Evolutionary conservation across 2,329 filamentous ascomycete species (phyloP).

Genomic region (Microsporum audouinii): DNA sequence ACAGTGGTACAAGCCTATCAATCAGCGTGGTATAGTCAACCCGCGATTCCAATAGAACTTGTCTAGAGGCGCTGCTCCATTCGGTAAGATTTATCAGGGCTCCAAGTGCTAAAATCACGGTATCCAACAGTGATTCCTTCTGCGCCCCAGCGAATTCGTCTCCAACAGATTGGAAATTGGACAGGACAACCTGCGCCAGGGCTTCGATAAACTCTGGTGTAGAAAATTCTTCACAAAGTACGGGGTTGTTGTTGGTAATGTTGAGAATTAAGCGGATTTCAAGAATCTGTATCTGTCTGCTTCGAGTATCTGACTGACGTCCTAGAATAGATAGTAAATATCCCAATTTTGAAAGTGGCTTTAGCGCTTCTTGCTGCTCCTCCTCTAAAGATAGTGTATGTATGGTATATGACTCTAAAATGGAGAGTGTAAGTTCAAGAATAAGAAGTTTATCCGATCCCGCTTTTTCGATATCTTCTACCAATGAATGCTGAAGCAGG

Average conservation of each 20-base stretch:
- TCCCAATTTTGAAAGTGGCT: constrained; percentile 27
- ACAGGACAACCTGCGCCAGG: constrained; percentile 28
- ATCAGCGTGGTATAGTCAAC: constrained; percentile 31
- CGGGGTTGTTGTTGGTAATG: constrained; percentile 67
- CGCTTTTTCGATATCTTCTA: constrained; percentile 7
- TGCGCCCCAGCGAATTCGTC: constrained; percentile 28
- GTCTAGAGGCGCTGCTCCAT: constrained; percentile 54
- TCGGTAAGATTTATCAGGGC: constrained; percentile 82
- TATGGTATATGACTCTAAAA: constrained; percentile 30
- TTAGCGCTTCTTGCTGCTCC: constrained; percentile 21
- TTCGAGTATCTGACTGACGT: constrained; percentile 12
- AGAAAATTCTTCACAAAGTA: constrained; percentile 58
- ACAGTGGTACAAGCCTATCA: constrained; percentile 51
- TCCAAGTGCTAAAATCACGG: constrained; percentile 65
- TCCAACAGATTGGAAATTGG: constrained; percentile 23
- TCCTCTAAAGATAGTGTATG: constrained; percentile 20
- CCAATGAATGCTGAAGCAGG: constrained; percentile 18
- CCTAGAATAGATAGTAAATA: constrained; percentile 25
- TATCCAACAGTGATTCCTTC: constrained; percentile 53
- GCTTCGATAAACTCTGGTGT: constrained; percentile 27
- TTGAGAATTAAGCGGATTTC: constrained; percentile 67
- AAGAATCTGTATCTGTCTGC: constrained; percentile 24
- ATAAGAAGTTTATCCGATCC: constrained; percentile 17
- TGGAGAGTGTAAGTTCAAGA: constrained; percentile 24
- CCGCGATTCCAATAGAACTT: constrained; percentile 35